Percentiles rank a stretch among this genome's conserved stretches.
Conservation (phyloP, 2,329 filamentous ascomycete species). For the Coniella lustricola region DNA sequence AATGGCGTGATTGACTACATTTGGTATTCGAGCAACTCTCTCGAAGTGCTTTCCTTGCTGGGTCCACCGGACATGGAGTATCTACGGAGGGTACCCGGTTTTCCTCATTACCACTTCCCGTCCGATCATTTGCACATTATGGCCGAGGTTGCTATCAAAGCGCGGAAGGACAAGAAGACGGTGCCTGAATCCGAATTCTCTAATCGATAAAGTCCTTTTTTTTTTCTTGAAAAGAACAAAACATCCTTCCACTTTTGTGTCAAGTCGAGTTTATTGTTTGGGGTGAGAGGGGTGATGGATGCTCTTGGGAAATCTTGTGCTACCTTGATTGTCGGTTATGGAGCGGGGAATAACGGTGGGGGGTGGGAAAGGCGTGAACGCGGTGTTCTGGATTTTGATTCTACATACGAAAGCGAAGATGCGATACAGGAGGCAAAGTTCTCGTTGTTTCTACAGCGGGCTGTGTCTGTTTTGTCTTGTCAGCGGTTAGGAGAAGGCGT, state of each 20-base stretch:
- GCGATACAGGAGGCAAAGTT: conserved; percentile 3
- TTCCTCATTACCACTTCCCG: conserved; percentile 91
- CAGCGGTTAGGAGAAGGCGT: neutral
- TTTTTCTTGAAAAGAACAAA: too few species aligned
- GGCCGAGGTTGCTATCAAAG: conserved; percentile 84
- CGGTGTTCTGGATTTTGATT: conserved; percentile 18
- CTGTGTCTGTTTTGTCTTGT: neutral
- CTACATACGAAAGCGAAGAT: conserved; percentile 11
- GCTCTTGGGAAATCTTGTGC: conserved; percentile 12
- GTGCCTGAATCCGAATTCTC: conserved; percentile 54
- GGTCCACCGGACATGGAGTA: conserved; percentile 83
- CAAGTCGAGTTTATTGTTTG: neutral
- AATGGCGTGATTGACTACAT: conserved; percentile 92
- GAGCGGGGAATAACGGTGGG: neutral
- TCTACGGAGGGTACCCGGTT: conserved; percentile 78
- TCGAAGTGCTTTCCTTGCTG: conserved; percentile 77
- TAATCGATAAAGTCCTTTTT: conserved; percentile 17
- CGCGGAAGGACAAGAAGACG: conserved; percentile 72
- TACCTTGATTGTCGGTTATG: conserved; percentile 15
- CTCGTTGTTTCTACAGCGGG: conserved; percentile 2
- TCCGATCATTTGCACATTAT: conserved; percentile 87
- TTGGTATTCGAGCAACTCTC: conserved; percentile 88
- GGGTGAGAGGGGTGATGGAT: conserved; percentile 1
- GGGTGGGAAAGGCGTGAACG: neutral
- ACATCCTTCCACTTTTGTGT: conserved; percentile 3